Base-by-base conservation (phyloP, 2,329 filamentous ascomycete species). In the Magnaporthales sp. region DNA sequence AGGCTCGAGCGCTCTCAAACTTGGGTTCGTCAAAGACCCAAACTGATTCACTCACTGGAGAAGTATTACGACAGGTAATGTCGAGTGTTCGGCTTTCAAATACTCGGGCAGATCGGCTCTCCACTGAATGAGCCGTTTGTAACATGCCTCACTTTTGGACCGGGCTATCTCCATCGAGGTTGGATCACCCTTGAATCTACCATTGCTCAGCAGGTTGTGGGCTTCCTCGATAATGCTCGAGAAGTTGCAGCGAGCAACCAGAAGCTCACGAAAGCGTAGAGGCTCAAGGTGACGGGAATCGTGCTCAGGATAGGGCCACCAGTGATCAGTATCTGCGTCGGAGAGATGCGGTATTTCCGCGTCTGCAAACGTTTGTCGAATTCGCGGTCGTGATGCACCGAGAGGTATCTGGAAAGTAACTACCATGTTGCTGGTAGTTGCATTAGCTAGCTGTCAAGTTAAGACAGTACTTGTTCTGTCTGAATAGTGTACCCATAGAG, bases 291-390 rank as follows among this genome's bases (percentile, higher is more conserved):
- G 24, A 13, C 46, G 60, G 32, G 26, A 26, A 22, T 63, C 32
- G 24, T 60, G 15, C 22, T 38, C 62, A 38, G 62, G 66, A 29
- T 67, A 67, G 8, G 66, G 51, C 22, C 32, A 66, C 66, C 66
- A 67, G 13, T 32, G 54, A 6, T 22, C 26, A 5, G 24, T 26
- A 19, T 38, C n/a, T 15, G 30, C 24, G 3, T 30, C 22, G 31
- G 58, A 60, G 29, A 60, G 15, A 9, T 56, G 26, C 38, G 66
- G 19, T 15, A 67, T 38, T 27, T 64, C 30, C 15, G 60, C 31
- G 31, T 29, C 38, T 11, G 63, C 63, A 62, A 67, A 67, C 30
- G 24, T 24, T 29, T 66, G 65, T 15, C 22, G 11, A 4, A 67
- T 56, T 7, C 15, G 26, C 11, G 66, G 66, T 15, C 56, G 31